A percentile compares a stretch with the other conserved stretches of the same genome.
Evolutionary conservation across 2,329 filamentous ascomycete species (phyloP).

Genomic region (Ascosphaera apis): DNA sequence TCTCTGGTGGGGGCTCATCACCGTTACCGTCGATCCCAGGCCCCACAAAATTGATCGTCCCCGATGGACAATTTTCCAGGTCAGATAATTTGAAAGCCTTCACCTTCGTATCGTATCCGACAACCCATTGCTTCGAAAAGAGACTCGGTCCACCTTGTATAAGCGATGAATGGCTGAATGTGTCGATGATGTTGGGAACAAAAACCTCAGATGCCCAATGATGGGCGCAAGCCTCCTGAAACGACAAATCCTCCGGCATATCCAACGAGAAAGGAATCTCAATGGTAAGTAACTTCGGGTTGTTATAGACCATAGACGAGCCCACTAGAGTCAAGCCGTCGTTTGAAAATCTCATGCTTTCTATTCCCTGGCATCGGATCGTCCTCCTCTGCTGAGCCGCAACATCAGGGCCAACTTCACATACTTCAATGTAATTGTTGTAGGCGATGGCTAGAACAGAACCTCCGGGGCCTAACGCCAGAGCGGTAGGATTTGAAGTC

Average conservation of each 20-base stretch:
- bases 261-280: constrained; percentile 58
- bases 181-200: constrained; percentile 57
- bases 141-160: constrained; percentile 25
- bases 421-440: constrained; percentile 71
- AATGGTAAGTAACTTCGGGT: constrained; percentile 50
- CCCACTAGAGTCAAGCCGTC: constrained; percentile 61
- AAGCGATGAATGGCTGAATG: constrained; percentile 55
- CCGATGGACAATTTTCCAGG: constrained; percentile 50
- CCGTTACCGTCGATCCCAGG: constrained; percentile 26
- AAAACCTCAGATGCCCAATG: constrained; percentile 73
- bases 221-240: constrained; percentile 40
- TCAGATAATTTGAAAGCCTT: constrained; percentile 58
- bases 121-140: constrained; percentile 47
- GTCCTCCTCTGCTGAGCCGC: constrained; percentile 45
- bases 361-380: constrained; percentile 57
- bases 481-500: constrained; percentile 53
- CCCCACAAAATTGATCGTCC: constrained; percentile 58
- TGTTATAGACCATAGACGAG: constrained; percentile 41
- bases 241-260: constrained; percentile 25
- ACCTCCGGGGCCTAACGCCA: constrained; percentile 61
- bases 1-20: constrained; percentile 41
- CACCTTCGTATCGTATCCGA: constrained; percentile 54
- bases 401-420: constrained; percentile 43
- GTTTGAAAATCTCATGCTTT: constrained; percentile 49
- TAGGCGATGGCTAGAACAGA: constrained; percentile 67